Evolutionary conservation across 306 rosid species (phyloP).

Genomic region (Cucurbita moschata): DNA sequence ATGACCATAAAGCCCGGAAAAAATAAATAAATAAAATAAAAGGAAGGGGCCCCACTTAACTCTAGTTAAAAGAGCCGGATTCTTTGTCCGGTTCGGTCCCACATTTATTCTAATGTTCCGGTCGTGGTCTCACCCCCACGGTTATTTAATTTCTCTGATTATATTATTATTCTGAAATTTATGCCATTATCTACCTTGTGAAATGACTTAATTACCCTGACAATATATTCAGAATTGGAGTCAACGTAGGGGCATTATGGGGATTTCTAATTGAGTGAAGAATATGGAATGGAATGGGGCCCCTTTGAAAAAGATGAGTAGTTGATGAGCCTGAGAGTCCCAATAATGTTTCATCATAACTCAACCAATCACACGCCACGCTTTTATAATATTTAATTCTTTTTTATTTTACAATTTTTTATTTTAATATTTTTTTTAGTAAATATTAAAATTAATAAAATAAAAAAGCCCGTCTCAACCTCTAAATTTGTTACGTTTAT

Average conservation of each 20-base stretch:
- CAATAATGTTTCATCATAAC: conserved; percentile 4
- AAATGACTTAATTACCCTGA: not conserved
- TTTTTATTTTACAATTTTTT: too few relatives aligned
- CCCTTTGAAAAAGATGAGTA: not conserved
- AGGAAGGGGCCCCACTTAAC: conserved; percentile 14
- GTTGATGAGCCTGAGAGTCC: not conserved
- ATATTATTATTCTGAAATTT: not conserved
- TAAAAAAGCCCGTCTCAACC: too few relatives aligned
- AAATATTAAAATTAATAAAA: too few relatives aligned
- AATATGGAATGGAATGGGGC: not conserved
- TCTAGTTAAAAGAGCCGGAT: conserved; percentile 10
- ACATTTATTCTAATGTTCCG: not conserved
- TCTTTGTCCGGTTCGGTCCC: conserved; percentile 10
- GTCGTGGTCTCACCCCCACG: not conserved
- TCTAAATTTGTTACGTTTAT: too few relatives aligned
- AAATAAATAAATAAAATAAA: not conserved
- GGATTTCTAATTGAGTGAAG: not conserved
- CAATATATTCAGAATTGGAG: rapidly evolving
- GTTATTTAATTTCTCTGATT: not conserved
- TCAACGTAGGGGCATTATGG: not conserved
- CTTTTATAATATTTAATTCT: not conserved
- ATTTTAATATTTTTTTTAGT: too few relatives aligned
- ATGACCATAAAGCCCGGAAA: not conserved
- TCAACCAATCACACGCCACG: not conserved
- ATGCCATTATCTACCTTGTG: not conserved